Conservation (phyloP, 768 basidiomycete species). For the Pleurotus tuoliensis region DNA sequence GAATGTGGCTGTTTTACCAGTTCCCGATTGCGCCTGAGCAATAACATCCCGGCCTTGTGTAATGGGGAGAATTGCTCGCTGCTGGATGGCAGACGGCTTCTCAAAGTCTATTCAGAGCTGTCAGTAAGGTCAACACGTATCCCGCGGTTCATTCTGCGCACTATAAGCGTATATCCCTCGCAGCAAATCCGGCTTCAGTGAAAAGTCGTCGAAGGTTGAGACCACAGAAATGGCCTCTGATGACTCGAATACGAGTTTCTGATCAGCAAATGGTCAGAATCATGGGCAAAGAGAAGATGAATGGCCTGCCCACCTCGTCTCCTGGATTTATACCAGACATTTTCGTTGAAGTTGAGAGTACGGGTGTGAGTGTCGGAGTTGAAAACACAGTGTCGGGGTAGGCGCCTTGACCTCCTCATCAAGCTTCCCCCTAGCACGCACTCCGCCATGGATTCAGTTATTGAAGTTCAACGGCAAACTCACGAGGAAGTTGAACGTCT, state of each 20-base stretch:
- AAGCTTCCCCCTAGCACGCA: not conserved
- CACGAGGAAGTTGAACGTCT: constrained; percentile 96
- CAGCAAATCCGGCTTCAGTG: constrained; percentile 91
- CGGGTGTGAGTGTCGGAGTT: constrained; percentile 39
- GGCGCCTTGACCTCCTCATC: not conserved
- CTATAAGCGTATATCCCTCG: constrained; percentile 99
- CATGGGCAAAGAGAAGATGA: constrained; percentile 6
- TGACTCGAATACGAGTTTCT: constrained; percentile 95
- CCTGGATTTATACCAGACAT: constrained; percentile 84
- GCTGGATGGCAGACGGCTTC: constrained; percentile 98
- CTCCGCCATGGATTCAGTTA: constrained; percentile 78
- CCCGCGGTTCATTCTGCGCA: constrained; percentile 29
- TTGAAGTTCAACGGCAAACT: constrained; percentile 92
- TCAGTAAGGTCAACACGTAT: not conserved
- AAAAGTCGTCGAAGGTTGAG: constrained; percentile 86
- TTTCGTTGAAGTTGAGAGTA: constrained; percentile 37
- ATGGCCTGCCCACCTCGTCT: constrained; percentile 59
- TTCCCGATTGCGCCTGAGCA: constrained; percentile 98
- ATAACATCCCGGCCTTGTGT: constrained; percentile 96
- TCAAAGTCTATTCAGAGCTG: constrained; percentile 66
- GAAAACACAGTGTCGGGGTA: constrained; percentile 26
- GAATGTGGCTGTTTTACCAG: constrained; percentile 99
- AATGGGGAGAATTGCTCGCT: constrained; percentile 95
- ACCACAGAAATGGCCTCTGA: constrained; percentile 89
- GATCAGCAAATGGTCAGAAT: constrained; percentile 7